phyloP scores from a whole-genome alignment of 73 alveolate genomes.

The Tetrahymena malaccensis region DNA sequence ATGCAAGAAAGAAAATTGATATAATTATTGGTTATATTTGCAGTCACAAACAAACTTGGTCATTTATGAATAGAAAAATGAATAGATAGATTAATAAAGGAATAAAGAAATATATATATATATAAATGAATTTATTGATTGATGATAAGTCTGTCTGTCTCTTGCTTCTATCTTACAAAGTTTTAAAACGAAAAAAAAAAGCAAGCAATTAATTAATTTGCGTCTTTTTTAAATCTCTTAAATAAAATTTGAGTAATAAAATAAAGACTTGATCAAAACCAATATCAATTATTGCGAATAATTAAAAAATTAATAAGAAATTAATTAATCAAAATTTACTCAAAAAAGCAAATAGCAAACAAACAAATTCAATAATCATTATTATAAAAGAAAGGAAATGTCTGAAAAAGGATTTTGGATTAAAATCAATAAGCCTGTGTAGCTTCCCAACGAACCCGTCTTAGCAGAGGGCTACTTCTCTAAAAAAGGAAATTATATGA shows the following conservation, averaged over 20 bases:
- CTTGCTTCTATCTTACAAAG: neutral
- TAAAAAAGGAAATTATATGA: neutral
- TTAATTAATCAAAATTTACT: neutral
- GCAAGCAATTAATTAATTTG: neutral
- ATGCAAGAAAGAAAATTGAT: too few relatives aligned
- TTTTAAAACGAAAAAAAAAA: neutral
- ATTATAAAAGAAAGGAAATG: neutral
- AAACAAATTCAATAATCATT: neutral
- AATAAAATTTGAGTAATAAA: neutral
- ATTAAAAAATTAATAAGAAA: neutral
- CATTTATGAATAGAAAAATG: too few relatives aligned
- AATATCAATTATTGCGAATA: too few relatives aligned
- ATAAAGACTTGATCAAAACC: neutral
- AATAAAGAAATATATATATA: too few relatives aligned
- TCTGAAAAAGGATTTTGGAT: neutral
- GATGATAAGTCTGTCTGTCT: neutral
- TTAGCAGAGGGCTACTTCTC: neutral
- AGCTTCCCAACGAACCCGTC: neutral
- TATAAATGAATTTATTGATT: neutral
- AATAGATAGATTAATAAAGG: too few relatives aligned
- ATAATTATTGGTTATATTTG: too few relatives aligned
- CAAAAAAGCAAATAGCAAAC: neutral
- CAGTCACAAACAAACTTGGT: too few relatives aligned
- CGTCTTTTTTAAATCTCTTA: neutral
- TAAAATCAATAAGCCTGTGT: neutral